Base-by-base conservation (phyloP, 2,329 filamentous ascomycete species). In the Xylariomycetidae sp. region DNA sequence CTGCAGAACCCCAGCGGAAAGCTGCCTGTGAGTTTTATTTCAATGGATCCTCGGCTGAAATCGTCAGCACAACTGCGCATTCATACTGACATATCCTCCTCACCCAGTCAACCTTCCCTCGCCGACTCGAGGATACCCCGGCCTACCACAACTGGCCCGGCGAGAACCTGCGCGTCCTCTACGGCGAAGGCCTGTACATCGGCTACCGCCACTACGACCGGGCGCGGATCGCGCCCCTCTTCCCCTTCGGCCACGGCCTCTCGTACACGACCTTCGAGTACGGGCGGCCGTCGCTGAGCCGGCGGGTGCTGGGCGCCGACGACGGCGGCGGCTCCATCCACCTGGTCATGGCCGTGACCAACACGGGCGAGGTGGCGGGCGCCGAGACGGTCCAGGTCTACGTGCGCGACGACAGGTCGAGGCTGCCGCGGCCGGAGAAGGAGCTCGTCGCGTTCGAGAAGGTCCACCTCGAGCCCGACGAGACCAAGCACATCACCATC, bases 151-250 rank as follows among this genome's bases (percentile, higher is more conserved):
- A 82, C 56, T 88, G 81, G 76, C 80, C 80, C 0, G 80, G 80
- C 31, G 82, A 86, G 60, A 81, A 85, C 53, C 59, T 74, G 30
- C 71, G 77, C 45, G 79, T 82, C 0, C 56, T 81, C 2, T 88
- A 88, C 51, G 81, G 80, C 33, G 84, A 88, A 56, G 82, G 80
- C 11, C 60, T 88, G 10, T 85, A 79, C 58, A 74, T 88, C 34
- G 84, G 84, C 3, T 88, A 88, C 59, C 64, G 77, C 13, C 80
- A 85, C 58, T 87, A 85, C 56, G 82, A 88, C 48, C 73, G 73
- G 14, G 62, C 67, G 10, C 65, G 66, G 16, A 69, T 80, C 31
- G 60, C 67, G 5, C 78, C 80, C 0, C 66, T 83, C 0, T 88
- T 86, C 59, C 69, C 80, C 17, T 88, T 88, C 44, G 84, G 84